Evolutionary conservation across 192 early-diverging fungal species (phyloP).

Genomic region (Podila epigama): DNA sequence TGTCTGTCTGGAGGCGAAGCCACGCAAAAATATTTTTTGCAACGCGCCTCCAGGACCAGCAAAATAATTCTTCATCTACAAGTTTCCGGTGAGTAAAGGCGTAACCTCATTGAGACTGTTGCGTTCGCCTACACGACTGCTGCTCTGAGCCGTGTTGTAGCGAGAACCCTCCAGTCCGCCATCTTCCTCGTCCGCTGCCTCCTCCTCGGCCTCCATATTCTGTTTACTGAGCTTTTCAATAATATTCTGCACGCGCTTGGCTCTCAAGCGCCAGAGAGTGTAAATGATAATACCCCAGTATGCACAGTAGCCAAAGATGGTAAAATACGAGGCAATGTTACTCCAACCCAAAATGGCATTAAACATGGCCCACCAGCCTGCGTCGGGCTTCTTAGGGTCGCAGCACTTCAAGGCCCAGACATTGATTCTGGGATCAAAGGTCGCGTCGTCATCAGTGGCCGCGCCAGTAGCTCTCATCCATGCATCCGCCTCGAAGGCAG

Average conservation of each 20-base stretch:
- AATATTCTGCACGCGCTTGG: constrained; percentile 10
- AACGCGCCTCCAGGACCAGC: too few species aligned
- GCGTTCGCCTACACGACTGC: not conserved
- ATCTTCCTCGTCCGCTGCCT: not conserved
- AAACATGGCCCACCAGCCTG: constrained; percentile 74
- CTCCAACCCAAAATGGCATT: constrained; percentile 82
- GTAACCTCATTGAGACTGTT: not conserved
- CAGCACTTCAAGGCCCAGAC: constrained; percentile 73
- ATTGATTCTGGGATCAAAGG: constrained; percentile 59
- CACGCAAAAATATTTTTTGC: too few species aligned
- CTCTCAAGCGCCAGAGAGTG: constrained; percentile 56
- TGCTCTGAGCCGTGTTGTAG: too few species aligned
- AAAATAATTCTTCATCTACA: too few species aligned
- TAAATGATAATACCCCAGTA: constrained; percentile 74
- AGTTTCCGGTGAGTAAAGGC: too few species aligned
- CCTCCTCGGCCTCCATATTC: too few species aligned
- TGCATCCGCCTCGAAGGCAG: constrained; percentile 69
- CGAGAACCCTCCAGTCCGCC: too few species aligned
- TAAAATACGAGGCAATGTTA: constrained; percentile 75
- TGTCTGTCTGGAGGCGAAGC: too few species aligned
- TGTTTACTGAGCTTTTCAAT: not conserved
- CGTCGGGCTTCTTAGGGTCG: constrained; percentile 55
- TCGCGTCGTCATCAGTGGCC: constrained; percentile 65
- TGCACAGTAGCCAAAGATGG: constrained; percentile 74
- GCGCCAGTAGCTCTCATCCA: constrained; percentile 69